Evolutionary conservation across 352 stramenopile species (phyloP).

Genomic region (Pythium insidiosum): DNA sequence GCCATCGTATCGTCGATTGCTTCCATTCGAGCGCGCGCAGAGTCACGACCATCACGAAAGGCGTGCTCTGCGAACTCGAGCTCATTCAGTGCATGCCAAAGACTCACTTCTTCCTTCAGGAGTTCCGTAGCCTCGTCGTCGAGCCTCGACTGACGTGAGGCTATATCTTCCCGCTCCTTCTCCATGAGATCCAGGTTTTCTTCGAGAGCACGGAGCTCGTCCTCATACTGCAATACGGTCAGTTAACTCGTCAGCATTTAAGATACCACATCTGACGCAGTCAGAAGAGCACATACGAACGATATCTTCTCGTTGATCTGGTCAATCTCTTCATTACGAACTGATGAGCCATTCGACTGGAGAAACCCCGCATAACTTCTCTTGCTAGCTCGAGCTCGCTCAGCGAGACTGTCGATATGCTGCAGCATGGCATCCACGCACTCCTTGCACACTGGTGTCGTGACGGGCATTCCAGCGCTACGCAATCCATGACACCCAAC

Average conservation of each 20-base stretch:
- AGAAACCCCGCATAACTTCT: conserved; percentile 46
- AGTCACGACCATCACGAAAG: conserved; percentile 50
- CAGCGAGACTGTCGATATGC: conserved; percentile 66
- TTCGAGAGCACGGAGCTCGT: conserved; percentile 42
- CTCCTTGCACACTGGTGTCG: conserved; percentile 60
- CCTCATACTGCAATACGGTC: conserved; percentile 71
- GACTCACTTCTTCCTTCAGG: conserved; percentile 31
- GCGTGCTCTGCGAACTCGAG: conserved; percentile 34
- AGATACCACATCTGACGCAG: too few relatives aligned
- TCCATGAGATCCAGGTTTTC: conserved; percentile 69
- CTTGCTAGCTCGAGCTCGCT: conserved; percentile 70
- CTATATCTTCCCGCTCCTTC: conserved; percentile 43
- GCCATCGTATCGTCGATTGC: conserved; percentile 37
- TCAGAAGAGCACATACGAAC: conserved; percentile 50
- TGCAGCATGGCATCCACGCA: conserved; percentile 70
- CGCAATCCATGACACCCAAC: conserved; percentile 1
- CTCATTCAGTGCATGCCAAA: conserved; percentile 57
- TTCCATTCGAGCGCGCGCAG: conserved; percentile 42
- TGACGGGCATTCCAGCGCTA: conserved; percentile 49
- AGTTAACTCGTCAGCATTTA: too few relatives aligned
- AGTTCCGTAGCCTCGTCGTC: conserved; percentile 38
- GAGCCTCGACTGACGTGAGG: conserved; percentile 38
- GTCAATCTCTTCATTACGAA: conserved; percentile 49
- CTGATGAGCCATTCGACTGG: conserved; percentile 34
- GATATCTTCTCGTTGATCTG: conserved; percentile 65